These are phyloP conservation scores for Kazachstania martiniae DNA, from an alignment of 805 yeast genomes.

Conservation along the genomic window DNA sequence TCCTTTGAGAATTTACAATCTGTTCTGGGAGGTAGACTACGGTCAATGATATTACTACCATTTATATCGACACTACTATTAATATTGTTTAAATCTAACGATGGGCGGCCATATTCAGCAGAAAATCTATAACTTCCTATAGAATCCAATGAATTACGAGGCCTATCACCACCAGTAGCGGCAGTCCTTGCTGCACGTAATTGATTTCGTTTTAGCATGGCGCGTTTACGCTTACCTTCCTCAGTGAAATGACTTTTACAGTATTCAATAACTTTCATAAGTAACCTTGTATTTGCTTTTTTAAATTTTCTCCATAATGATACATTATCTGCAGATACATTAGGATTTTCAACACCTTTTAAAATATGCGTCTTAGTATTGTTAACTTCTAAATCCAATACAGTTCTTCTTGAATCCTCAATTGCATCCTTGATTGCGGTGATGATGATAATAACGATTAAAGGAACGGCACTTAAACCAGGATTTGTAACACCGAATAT, in stretches of 20 bases:
- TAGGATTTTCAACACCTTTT: slow-evolving; percentile 42
- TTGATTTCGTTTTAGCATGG: slow-evolving; percentile 24
- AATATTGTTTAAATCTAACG: slow-evolving; percentile 32
- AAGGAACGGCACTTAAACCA: slow-evolving; percentile 62
- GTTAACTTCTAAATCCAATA: slow-evolving; percentile 62
- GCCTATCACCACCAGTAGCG: slow-evolving; percentile 18
- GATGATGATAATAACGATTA: slow-evolving; percentile 62
- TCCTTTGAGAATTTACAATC: slow-evolving; percentile 28
- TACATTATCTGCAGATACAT: slow-evolving; percentile 52
- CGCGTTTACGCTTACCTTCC: slow-evolving; percentile 29
- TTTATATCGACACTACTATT: slow-evolving; percentile 52
- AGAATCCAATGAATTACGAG: slow-evolving; percentile 32
- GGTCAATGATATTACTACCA: slow-evolving; percentile 45
- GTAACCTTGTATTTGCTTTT: slow-evolving; percentile 34
- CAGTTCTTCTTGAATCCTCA: slow-evolving; percentile 70
- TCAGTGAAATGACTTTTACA: slow-evolving; percentile 24
- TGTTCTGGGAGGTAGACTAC: slow-evolving; percentile 37
- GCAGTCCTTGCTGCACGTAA: slow-evolving; percentile 18
- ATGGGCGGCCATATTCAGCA: slow-evolving; percentile 27
- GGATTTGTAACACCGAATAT: slow-evolving; percentile 79
- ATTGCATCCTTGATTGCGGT: slow-evolving; percentile 74
- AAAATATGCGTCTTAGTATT: slow-evolving; percentile 63
- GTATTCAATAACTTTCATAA: slow-evolving; percentile 18
- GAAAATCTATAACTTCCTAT: slow-evolving; percentile 24
- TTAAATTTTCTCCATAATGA: slow-evolving; percentile 62